Conservation (phyloP, 148 eudicot species). For the Chenopodium formosanum region DNA sequence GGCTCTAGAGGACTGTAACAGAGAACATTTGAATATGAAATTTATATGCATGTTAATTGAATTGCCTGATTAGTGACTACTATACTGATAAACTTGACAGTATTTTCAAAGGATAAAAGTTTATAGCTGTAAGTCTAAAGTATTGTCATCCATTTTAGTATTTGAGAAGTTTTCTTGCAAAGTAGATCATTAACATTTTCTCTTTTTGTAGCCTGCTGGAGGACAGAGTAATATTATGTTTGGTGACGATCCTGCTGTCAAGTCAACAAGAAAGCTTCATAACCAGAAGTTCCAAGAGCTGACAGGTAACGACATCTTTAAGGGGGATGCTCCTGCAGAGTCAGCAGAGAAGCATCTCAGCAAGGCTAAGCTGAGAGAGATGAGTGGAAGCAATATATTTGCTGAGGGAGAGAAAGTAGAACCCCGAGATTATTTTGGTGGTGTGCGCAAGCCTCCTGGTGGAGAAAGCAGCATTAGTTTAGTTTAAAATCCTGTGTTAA, state of each 20-base stretch:
- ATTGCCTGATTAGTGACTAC: not conserved
- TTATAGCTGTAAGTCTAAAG: not conserved
- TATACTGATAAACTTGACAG: not conserved
- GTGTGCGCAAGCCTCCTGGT: slow-evolving; percentile 91
- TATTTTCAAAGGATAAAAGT: not conserved
- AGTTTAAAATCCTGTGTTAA: slow-evolving; percentile 36
- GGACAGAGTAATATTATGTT: slow-evolving; percentile 87
- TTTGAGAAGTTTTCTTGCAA: not conserved
- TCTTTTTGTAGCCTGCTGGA: slow-evolving; percentile 69
- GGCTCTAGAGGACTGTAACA: not conserved
- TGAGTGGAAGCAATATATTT: slow-evolving; percentile 85
- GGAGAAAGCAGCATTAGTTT: slow-evolving; percentile 90
- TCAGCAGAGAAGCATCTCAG: slow-evolving; percentile 81
- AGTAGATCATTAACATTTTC: not conserved
- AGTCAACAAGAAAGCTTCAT: slow-evolving; percentile 70
- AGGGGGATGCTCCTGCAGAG: slow-evolving; percentile 71
- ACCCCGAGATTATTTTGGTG: slow-evolving; percentile 73
- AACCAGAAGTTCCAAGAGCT: slow-evolving; percentile 87
- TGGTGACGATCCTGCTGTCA: slow-evolving; percentile 66
- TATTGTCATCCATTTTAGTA: not conserved
- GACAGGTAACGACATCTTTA: slow-evolving; percentile 83
- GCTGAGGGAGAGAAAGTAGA: slow-evolving; percentile 68
- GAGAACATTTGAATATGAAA: not conserved
- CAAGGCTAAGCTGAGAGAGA: slow-evolving; percentile 82
- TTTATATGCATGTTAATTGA: not conserved